Base-by-base conservation (phyloP, 1,284 basidiomycete genomes). In the Pterulicium gracile region DNA sequence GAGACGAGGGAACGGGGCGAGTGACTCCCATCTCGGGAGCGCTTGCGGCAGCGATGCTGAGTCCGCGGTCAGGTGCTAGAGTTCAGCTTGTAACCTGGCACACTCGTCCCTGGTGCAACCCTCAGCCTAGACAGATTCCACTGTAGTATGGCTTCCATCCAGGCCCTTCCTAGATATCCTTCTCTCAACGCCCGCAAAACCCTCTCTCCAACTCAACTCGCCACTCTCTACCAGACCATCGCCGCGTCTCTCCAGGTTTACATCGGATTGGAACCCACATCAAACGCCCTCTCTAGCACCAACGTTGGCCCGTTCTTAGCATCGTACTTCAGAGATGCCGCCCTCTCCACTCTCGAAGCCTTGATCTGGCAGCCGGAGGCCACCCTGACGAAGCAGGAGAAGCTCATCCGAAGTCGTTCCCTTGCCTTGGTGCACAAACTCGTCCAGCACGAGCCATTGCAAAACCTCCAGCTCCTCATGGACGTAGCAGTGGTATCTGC, bases 401-500 rank as follows among this genome's bases (percentile, higher is more conserved):
- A 62, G 39, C 52, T 61, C 3, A 73, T 84, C 44, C 67, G 65
- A n/a, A 69, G 70, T 43, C 62, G 65, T n/a, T 66, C 69, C 0
- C 61, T 86, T n/a, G 53, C 69, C 4, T 69, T 86, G 3, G 73
- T 78, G 1, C 73, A 78, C 52, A 72, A 68, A 41, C 55, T 79
- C 10, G 70, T 69, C 2, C 55, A 55, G 3, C 60, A 65, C 12
- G 40, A 58, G 7, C 55, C 62, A 2, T 65, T 64, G 5, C 58
- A 83, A 4, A 72, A 77, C 47, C 56, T 73, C 3, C 68, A 69
- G 49, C 72, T 67, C 0, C 61, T 87, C 2, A 61, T 86, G 7
- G 81, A 86, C 61, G 65, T 87, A 10, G 64, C 73, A 14, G 68
- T 85, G 44, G 67, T 70, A 1, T 84, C 81, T 55, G 66, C 69